phyloP scores from a whole-genome alignment of 2,329 filamentous ascomycete genomes.

The Periconia macrospinosa region DNA sequence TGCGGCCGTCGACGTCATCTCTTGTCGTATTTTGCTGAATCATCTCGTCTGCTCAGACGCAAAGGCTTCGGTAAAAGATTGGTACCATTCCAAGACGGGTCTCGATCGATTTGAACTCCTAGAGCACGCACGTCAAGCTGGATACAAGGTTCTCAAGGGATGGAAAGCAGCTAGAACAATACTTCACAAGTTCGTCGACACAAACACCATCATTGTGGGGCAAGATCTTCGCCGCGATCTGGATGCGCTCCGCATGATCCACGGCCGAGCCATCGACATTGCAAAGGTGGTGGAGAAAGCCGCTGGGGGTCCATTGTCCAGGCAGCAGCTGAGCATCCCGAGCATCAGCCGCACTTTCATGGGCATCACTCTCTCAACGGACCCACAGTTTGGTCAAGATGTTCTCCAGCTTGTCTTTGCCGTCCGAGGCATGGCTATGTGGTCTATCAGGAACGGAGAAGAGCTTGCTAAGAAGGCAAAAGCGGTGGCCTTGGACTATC shows the following conservation, averaged over 20 bases:
- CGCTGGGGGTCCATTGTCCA: conserved; percentile 32
- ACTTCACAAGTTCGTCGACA: conserved; percentile 32
- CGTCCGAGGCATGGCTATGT: conserved; percentile 53
- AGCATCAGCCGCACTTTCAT: conserved; percentile 27
- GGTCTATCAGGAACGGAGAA: conserved; percentile 46
- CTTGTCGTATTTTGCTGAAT: conserved; percentile 35
- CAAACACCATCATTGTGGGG: conserved; percentile 38
- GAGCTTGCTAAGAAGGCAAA: conserved; percentile 42
- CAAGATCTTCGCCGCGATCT: conserved; percentile 37
- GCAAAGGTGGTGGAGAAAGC: conserved; percentile 35
- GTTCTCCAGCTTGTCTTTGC: conserved; percentile 55
- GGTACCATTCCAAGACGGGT: conserved; percentile 28
- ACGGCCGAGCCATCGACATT: conserved; percentile 37
- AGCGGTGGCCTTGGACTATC: conserved; percentile 29
- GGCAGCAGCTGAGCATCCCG: conserved; percentile 32
- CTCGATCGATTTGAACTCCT: conserved; percentile 25
- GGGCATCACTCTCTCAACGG: conserved; percentile 10
- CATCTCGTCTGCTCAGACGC: conserved; percentile 34
- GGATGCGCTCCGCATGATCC: conserved; percentile 37
- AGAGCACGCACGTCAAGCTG: conserved; percentile 25
- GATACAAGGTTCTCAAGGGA: conserved; percentile 37
- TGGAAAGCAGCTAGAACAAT: conserved; percentile 35
- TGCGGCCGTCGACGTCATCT: conserved; percentile 33
- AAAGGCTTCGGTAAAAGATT: conserved; percentile 22
- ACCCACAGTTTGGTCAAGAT: conserved; percentile 46